A percentile compares a stretch with the other conserved stretches of the same genome.
Conservation (phyloP, 2,329 filamentous ascomycete genomes). For the Beauveria bassiana region DNA sequence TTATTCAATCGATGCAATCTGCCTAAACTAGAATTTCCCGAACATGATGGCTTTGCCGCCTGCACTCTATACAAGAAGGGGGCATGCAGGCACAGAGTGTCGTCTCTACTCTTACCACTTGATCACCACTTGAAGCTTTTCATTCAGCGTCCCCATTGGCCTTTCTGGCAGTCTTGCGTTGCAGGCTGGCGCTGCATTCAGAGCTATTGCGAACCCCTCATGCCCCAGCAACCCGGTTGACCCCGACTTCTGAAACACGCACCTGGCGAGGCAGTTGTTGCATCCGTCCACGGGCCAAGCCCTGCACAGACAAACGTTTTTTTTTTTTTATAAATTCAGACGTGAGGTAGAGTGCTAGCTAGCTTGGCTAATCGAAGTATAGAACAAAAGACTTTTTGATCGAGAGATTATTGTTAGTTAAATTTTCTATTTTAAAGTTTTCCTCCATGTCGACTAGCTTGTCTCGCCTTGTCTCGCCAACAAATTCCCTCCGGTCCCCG, state of each 20-base stretch:
- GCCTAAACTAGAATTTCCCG: neutral
- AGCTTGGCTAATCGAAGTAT: neutral
- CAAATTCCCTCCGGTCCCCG: neutral
- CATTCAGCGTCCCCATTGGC: neutral
- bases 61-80: neutral
- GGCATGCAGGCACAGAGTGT: neutral
- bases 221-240: neutral
- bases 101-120: neutral
- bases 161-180: neutral
- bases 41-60: neutral
- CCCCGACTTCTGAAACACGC: constrained; percentile 3
- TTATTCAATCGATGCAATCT: neutral
- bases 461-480: neutral
- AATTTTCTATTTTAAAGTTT: neutral
- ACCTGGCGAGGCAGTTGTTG: neutral
- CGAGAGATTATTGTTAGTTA: too few relatives aligned
- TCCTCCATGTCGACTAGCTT: neutral
- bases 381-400: neutral
- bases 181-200: neutral
- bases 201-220: neutral
- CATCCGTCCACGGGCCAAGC: neutral
- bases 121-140: neutral
- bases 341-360: neutral
- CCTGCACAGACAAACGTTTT: constrained; percentile 2
- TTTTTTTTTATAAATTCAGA: neutral